A percentile compares a stretch with the other conserved stretches of the same genome.
phyloP scores from a whole-genome alignment of 2,329 filamentous ascomycete genomes.

The Gyromitra esculenta region DNA sequence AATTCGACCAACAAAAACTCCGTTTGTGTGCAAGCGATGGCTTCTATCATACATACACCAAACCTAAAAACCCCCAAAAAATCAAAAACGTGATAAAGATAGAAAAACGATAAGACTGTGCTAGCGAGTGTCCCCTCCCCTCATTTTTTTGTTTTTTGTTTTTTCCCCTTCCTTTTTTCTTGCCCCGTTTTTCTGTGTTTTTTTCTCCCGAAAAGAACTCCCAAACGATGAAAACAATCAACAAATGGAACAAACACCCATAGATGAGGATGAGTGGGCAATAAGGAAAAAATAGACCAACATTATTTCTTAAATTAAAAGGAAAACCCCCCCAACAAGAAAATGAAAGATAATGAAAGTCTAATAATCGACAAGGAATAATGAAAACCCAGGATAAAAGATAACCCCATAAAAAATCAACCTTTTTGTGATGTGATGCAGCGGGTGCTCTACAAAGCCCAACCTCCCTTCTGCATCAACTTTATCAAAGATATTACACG shows the following conservation, averaged over 20 bases:
- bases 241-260: conserved; percentile 39
- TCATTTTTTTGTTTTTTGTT: conserved; percentile 26
- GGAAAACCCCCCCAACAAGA: conserved; percentile 34
- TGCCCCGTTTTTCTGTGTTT: conserved; percentile 30
- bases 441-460: conserved; percentile 15
- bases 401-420: conserved; percentile 46
- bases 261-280: conserved; percentile 21
- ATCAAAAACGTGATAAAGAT: conserved; percentile 26
- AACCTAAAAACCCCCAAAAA: conserved; percentile 48
- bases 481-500: conserved; percentile 48
- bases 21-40: conserved; percentile 53
- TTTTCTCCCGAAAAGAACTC: conserved; percentile 45
- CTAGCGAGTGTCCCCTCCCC: conserved; percentile 30
- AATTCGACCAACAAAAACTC: conserved; percentile 48
- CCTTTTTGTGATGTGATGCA: conserved; percentile 47
- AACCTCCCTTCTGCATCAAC: conserved; percentile 20
- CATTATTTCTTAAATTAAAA: conserved; percentile 51
- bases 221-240: conserved; percentile 39
- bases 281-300: conserved; percentile 42
- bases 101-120: conserved; percentile 30
- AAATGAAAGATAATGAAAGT: conserved; percentile 43
- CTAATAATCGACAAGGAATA: conserved; percentile 43
- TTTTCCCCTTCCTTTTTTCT: conserved; percentile 29
- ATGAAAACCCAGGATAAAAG: conserved; percentile 30
- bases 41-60: conserved; percentile 54